Conservation (phyloP, 2,329 filamentous ascomycete genomes). For the Didymella exigua region DNA sequence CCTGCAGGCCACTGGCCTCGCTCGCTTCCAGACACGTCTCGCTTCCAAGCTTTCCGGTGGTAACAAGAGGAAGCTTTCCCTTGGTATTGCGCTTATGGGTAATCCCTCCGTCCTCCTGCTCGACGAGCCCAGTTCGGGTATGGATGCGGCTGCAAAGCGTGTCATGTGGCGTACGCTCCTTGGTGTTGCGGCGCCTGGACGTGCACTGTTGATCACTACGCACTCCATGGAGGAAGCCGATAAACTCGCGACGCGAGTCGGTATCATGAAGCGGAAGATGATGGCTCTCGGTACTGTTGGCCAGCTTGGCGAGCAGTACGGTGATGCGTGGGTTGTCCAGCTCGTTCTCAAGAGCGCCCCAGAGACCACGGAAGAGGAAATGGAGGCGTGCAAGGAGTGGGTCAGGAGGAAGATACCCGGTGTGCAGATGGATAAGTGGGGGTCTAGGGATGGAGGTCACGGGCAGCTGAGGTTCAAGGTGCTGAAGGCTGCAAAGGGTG, state of each 20-base stretch:
- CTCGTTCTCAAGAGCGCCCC: conserved; percentile 77
- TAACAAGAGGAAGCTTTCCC: conserved; percentile 89
- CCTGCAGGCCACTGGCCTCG: conserved; percentile 78
- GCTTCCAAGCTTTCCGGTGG: conserved; percentile 82
- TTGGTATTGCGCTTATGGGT: conserved; percentile 90
- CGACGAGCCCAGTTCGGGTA: conserved; percentile 85
- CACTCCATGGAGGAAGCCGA: conserved; percentile 97
- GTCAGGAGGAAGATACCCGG: conserved; percentile 65
- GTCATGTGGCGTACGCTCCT: conserved; percentile 90
- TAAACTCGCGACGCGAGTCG: conserved; percentile 79
- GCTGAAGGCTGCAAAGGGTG: conserved; percentile 55
- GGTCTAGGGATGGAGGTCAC: conserved; percentile 76
- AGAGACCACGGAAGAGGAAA: conserved; percentile 71
- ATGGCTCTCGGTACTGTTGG: conserved; percentile 80
- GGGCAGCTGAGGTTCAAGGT: conserved; percentile 88
- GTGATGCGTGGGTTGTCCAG: conserved; percentile 80
- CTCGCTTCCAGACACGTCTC: conserved; percentile 73
- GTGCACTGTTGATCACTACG: conserved; percentile 86
- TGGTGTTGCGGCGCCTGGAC: conserved; percentile 69
- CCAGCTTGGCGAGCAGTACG: conserved; percentile 73
- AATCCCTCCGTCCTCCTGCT: conserved; percentile 86
- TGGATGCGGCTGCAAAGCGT: conserved; percentile 89
- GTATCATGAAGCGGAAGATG: conserved; percentile 86
- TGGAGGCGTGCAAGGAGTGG: conserved; percentile 69
- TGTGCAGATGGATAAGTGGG: conserved; percentile 61